Conservation (phyloP, 2,329 filamentous ascomycete genomes). For the Lachnellula occidentalis region DNA sequence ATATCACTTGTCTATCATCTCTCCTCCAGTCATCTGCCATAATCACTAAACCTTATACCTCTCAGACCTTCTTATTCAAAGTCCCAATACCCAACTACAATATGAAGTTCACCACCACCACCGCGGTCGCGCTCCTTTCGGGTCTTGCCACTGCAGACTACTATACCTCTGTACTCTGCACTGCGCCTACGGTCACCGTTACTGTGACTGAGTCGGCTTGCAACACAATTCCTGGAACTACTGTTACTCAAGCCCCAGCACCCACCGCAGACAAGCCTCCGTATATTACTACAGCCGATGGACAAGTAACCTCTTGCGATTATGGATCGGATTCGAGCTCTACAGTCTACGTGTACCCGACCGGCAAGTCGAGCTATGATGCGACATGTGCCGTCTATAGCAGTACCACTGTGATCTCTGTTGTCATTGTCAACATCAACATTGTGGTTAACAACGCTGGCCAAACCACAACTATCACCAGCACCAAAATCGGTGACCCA, state of each 20-base stretch:
- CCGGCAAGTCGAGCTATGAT: background rate
- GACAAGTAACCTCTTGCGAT: constrained; percentile 4
- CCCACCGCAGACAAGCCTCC: background rate
- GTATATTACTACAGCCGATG: background rate
- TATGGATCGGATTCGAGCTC: constrained; percentile 1
- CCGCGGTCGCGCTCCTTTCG: background rate
- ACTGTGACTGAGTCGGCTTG: background rate
- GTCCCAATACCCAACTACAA: background rate
- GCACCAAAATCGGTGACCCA: constrained; percentile 4
- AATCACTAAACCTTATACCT: background rate
- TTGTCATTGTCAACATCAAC: constrained; percentile 5
- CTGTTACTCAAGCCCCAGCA: background rate
- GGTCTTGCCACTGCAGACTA: background rate
- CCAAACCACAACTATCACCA: background rate
- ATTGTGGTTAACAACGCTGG: constrained; percentile 5
- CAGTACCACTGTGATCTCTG: constrained; percentile 1
- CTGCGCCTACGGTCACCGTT: background rate
- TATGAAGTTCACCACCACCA: constrained; percentile 4
- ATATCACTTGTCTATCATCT: background rate
- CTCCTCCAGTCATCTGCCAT: background rate
- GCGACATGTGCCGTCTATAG: constrained; percentile 1
- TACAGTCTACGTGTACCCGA: constrained; percentile 5
- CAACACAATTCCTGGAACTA: background rate
- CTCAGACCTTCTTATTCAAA: background rate
- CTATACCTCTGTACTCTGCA: background rate